Evolutionary conservation across 192 early-diverging fungal genomes (phyloP), one percentile per base, ranked within the genome.

Genomic region (Dissophora ornata): DNA sequence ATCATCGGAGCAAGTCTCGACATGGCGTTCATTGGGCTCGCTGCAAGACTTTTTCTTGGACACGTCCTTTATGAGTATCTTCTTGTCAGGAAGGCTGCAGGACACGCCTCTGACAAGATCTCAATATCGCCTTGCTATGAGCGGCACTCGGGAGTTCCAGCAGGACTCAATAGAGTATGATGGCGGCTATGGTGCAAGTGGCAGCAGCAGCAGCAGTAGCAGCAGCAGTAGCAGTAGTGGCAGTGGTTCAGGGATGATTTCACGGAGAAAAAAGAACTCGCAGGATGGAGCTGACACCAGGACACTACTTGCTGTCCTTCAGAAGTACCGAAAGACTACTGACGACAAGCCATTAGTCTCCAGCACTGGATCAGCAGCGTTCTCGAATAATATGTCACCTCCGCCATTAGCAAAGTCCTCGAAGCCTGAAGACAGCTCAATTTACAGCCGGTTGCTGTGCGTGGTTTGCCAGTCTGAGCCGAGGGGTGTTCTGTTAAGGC

Each of bases 391-490:
- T 26, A 63, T 25, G 47, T 4, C 38, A 3, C 73, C 64, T 18
- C 73, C 73, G 16, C 64, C 57, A n/a, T 46, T 61, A 7, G 21
- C 53, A 18, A 44, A 63, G 6, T 11, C 50, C 10, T 30, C 63
- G 11, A 9, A 40, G 18, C 21, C 62, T 22, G 67, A 58, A 2
- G 57, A 67, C 6, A 54, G 57, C 15, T 25, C 73, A 4, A 57
- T 77, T 24, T 54, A 62, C 26, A 62, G 59, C 21, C 63, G 73
- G 11, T 16, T 77, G 15, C 30, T 77, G 3, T 77, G 73, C 50
- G 73, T 77, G 9, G 73, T 77, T 13, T 77, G 73, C 30, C 73
- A 77, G 24, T 56, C 64, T 4, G 73, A 77, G 47, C 73, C 73
- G 6, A 57, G 73, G 15, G 73, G 64, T n/a, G 30, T 77, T 1